Conservation (phyloP, 2,329 filamentous ascomycete species). For the Sporothrix brunneoviolacea region DNA sequence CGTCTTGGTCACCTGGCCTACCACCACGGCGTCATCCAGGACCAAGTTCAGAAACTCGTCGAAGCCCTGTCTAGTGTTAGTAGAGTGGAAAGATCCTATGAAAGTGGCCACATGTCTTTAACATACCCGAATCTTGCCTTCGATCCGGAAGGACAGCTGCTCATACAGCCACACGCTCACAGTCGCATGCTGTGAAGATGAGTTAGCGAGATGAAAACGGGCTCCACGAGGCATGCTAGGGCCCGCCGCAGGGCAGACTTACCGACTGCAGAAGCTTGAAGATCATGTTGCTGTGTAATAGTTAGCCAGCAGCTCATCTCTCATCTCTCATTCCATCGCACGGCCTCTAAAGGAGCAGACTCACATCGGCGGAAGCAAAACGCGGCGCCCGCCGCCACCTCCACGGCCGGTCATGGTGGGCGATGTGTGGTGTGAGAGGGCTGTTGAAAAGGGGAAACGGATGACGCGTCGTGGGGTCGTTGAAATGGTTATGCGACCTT, state of each 20-base stretch:
- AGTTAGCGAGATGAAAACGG: neutral
- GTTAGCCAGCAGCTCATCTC: neutral
- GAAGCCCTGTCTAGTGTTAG: conserved; percentile 61
- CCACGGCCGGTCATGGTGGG: conserved; percentile 51
- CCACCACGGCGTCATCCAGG: conserved; percentile 82
- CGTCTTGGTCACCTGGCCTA: conserved; percentile 75
- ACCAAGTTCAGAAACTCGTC: conserved; percentile 99
- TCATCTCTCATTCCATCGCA: too few relatives aligned
- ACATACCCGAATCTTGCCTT: conserved; percentile 87
- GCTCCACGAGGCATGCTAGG: too few relatives aligned
- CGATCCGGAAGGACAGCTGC: conserved; percentile 87
- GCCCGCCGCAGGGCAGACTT: neutral
- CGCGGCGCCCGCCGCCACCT: conserved; percentile 53
- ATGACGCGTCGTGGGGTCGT: neutral
- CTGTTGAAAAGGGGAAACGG: neutral
- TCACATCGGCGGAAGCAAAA: conserved; percentile 51
- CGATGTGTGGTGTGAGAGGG: neutral
- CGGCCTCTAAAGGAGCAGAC: too few relatives aligned
- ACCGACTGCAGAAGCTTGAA: conserved; percentile 76
- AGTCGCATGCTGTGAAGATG: conserved; percentile 56
- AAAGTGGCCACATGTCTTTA: too few relatives aligned
- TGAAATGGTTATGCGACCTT: neutral
- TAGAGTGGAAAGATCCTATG: too few relatives aligned
- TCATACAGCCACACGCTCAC: conserved; percentile 97
- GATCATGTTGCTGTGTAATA: conserved; percentile 59